Conservation (phyloP, 2,329 filamentous ascomycete species). For the Penicillium polonicum region DNA sequence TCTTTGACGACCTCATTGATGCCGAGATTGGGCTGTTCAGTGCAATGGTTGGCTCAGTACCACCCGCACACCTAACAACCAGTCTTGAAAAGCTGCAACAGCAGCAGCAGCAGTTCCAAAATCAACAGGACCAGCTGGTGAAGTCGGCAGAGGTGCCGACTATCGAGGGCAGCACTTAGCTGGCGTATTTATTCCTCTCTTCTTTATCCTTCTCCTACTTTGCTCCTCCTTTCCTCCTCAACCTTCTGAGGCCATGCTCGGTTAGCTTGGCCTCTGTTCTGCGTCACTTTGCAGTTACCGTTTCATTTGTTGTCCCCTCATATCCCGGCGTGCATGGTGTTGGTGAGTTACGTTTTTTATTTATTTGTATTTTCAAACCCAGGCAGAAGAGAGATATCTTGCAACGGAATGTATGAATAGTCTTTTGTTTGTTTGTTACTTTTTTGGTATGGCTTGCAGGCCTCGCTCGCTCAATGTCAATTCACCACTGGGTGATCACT, state of each 20-base stretch:
- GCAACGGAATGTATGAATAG: constrained; percentile 24
- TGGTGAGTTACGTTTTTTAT: background rate
- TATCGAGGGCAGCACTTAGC: constrained; percentile 10
- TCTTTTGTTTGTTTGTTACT: background rate
- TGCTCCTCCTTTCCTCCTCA: background rate
- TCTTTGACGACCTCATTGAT: constrained; percentile 46
- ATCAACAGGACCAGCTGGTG: constrained; percentile 21
- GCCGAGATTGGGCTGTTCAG: constrained; percentile 42
- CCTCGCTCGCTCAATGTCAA: background rate
- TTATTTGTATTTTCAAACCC: background rate
- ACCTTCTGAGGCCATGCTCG: background rate
- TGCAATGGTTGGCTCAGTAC: constrained; percentile 21
- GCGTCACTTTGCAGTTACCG: background rate
- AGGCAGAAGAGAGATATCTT: background rate
- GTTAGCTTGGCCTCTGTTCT: background rate
- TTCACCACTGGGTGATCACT: background rate
- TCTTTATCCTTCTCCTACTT: background rate
- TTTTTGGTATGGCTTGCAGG: background rate
- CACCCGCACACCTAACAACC: constrained; percentile 15
- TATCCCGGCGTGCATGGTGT: constrained; percentile 9
- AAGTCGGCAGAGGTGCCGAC: constrained; percentile 13
- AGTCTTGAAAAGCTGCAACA: constrained; percentile 25
- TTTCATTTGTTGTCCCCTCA: background rate
- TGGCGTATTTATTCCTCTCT: background rate
- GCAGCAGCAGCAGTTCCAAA: constrained; percentile 23